Percentiles rank a stretch among this genome's conserved stretches.
These are phyloP conservation scores for Lonicera japonica DNA, from an alignment of 129 eudicot species.

Conservation along the genomic window DNA sequence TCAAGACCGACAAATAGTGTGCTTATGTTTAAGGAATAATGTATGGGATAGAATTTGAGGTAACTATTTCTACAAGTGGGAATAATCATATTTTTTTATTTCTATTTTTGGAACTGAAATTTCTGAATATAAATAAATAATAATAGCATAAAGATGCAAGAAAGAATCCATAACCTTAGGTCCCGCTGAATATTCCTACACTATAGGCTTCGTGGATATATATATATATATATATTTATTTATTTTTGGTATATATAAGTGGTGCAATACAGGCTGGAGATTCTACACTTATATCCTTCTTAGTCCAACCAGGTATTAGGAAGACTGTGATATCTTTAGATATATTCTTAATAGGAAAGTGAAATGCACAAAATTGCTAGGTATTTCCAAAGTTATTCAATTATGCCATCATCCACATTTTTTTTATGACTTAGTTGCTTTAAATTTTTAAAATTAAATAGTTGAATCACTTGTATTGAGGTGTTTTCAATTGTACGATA, in stretches of 20 bases:
- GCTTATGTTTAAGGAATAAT: neutral
- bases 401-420: neutral
- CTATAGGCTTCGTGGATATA: neutral
- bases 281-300: neutral
- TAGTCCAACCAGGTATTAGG: constrained; percentile 6
- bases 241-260: neutral
- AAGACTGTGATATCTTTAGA: neutral
- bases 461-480: too few species aligned
- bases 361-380: neutral
- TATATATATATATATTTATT: too few species aligned
- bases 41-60: neutral
- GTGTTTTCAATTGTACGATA: too few species aligned
- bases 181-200: constrained; percentile 3
- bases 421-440: too few species aligned
- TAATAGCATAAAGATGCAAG: neutral
- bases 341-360: neutral
- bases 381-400: too few species aligned
- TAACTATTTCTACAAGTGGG: neutral
- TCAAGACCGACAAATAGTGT: too few species aligned
- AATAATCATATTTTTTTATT: neutral
- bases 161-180: neutral
- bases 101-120: neutral
- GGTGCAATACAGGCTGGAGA: constrained; percentile 6
- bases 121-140: neutral
- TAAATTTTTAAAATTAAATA: too few species aligned